These are phyloP conservation scores for Citrullus amarus DNA, from an alignment of 306 rosid genomes.

Conservation along the genomic window DNA sequence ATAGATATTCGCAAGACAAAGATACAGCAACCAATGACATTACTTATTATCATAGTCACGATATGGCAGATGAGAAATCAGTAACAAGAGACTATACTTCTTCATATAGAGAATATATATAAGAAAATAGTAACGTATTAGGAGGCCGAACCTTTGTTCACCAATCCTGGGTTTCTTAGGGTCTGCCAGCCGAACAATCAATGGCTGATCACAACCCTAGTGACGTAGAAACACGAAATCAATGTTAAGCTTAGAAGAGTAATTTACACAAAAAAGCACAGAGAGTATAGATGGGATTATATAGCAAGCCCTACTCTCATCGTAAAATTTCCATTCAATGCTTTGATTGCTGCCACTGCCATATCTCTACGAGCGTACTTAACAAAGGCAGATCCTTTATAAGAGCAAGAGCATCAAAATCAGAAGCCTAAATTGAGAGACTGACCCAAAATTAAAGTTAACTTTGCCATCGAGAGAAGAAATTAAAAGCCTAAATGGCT, in stretches of 20 bases:
- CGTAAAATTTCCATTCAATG: constrained; percentile 47
- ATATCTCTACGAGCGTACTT: constrained; percentile 56
- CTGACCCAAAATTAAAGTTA: background rate
- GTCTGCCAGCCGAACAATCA: constrained; percentile 85
- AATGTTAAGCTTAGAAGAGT: constrained; percentile 18
- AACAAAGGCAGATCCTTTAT: constrained; percentile 67
- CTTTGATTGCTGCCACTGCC: constrained; percentile 77
- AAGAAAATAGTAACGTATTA: constrained; percentile 4
- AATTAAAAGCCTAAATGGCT: background rate
- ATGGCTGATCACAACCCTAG: constrained; percentile 77
- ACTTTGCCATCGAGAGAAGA: background rate
- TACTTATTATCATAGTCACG: background rate
- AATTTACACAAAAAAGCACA: background rate
- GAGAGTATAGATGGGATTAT: background rate
- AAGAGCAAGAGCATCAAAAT: constrained; percentile 18
- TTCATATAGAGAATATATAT: background rate
- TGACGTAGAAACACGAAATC: constrained; percentile 8
- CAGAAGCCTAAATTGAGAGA: constrained; percentile 9
- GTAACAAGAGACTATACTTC: background rate
- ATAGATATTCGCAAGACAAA: background rate
- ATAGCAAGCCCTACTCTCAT: constrained; percentile 54
- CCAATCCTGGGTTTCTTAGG: constrained; percentile 64
- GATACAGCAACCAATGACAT: background rate
- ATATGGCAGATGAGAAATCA: background rate
- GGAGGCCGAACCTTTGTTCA: constrained; percentile 57